These are phyloP conservation scores for Aspergillus sojae DNA, from an alignment of 2,329 filamentous ascomycete species.

Conservation along the genomic window DNA sequence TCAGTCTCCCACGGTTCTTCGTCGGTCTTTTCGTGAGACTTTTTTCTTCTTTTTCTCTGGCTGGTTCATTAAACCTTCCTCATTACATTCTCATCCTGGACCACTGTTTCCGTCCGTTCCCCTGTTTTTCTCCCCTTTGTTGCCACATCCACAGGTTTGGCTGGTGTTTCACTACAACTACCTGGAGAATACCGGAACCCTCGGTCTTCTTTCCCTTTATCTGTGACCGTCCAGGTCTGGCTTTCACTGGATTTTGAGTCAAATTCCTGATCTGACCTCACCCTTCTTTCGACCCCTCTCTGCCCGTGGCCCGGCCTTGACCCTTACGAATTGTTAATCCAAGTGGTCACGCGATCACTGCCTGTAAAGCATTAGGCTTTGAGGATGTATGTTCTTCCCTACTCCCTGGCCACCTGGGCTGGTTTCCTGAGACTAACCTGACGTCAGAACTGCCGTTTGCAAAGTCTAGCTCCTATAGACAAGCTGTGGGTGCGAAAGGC, in stretches of 20 bases:
- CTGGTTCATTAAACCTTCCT: not conserved
- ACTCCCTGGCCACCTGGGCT: not conserved
- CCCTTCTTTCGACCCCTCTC: not conserved
- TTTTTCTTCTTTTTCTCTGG: not conserved
- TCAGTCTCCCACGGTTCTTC: not conserved
- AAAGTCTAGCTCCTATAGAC: too few species aligned
- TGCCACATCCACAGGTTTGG: not conserved
- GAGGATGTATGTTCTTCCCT: not conserved
- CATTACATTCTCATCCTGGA: not conserved
- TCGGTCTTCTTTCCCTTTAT: too few species aligned
- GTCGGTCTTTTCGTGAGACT: not conserved
- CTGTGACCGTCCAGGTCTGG: too few species aligned
- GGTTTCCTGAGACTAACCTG: not conserved
- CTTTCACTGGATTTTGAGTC: not conserved
- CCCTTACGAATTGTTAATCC: not conserved
- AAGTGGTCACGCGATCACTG: not conserved
- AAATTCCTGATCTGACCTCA: not conserved
- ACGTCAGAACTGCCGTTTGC: not conserved
- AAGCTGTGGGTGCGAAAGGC: not conserved
- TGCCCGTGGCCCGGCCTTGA: not conserved
- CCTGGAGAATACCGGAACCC: not conserved
- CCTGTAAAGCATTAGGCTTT: not conserved
- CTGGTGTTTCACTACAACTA: not conserved
- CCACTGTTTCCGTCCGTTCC: not conserved
- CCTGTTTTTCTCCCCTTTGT: not conserved